phyloP scores from a whole-genome alignment of 257 asterid genomes.

The Mentha longifolia region DNA sequence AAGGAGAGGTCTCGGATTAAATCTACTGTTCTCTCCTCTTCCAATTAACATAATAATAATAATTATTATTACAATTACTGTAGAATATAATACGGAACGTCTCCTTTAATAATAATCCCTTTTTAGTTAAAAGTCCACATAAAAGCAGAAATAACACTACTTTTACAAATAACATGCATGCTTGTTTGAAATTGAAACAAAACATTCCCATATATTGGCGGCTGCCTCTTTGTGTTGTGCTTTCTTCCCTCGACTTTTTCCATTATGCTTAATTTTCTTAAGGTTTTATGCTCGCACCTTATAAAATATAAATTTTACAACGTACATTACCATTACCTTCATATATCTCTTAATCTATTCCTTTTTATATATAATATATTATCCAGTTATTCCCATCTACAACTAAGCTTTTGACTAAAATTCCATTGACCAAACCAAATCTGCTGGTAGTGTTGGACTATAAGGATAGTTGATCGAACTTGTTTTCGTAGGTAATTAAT shows the following conservation, averaged over 20 bases:
- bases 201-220: slow-evolving; percentile 28
- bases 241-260: background rate
- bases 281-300: background rate
- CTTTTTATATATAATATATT: background rate
- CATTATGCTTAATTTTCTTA: background rate
- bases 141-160: slow-evolving; percentile 1
- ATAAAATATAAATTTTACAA: background rate
- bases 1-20: too few relatives aligned
- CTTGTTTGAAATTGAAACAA: background rate
- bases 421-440: background rate
- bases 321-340: background rate
- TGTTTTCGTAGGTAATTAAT: too few relatives aligned
- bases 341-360: background rate
- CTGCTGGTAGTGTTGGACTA: background rate
- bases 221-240: slow-evolving; percentile 19
- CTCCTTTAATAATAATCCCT: too few relatives aligned
- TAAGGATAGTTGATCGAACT: too few relatives aligned
- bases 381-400: background rate
- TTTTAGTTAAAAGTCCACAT: slow-evolving; percentile 9
- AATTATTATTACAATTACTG: background rate
- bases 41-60: too few relatives aligned
- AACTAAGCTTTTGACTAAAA: background rate
- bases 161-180: slow-evolving; percentile 3
- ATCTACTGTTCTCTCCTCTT: too few relatives aligned
- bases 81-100: background rate